Conservation (phyloP, 148 eudicot species). For the Suaeda aralocaspica region DNA sequence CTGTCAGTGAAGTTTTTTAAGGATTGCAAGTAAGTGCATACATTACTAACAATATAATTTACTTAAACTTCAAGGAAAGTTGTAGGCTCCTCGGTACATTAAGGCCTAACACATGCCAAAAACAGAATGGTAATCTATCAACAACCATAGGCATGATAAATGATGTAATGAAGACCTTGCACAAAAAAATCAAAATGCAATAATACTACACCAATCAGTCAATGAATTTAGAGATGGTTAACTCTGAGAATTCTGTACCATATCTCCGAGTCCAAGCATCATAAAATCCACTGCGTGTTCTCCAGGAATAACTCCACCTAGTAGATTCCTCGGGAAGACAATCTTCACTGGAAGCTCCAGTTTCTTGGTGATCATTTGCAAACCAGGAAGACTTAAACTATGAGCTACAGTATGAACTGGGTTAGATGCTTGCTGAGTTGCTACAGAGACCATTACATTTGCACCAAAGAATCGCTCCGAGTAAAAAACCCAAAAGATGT, state of each 20-base stretch:
- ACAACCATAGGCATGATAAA: background rate
- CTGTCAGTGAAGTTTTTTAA: background rate
- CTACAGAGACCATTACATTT: slow-evolving; percentile 98
- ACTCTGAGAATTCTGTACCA: slow-evolving; percentile 49
- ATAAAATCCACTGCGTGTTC: slow-evolving; percentile 61
- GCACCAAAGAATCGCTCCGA: slow-evolving; percentile 97
- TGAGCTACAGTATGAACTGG: slow-evolving; percentile 94
- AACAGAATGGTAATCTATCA: background rate
- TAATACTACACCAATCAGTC: background rate
- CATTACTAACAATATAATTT: background rate
- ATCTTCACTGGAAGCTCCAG: slow-evolving; percentile 94
- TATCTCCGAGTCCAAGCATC: slow-evolving; percentile 99
- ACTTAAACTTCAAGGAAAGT: background rate
- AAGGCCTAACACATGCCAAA: background rate
- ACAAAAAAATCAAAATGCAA: background rate
- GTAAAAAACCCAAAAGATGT: slow-evolving; percentile 96
- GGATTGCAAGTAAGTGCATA: background rate
- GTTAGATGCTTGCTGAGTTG: slow-evolving; percentile 96
- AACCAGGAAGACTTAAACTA: slow-evolving; percentile 93
- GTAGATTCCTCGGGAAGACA: slow-evolving; percentile 82
- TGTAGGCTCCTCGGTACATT: background rate
- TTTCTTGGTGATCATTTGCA: slow-evolving; percentile 82
- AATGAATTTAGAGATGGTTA: too few species aligned
- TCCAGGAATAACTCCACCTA: slow-evolving; percentile 64
- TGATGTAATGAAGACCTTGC: background rate